Evolutionary conservation across 2,329 filamentous ascomycete species (phyloP).

Genomic region (Gremmenia infestans): DNA sequence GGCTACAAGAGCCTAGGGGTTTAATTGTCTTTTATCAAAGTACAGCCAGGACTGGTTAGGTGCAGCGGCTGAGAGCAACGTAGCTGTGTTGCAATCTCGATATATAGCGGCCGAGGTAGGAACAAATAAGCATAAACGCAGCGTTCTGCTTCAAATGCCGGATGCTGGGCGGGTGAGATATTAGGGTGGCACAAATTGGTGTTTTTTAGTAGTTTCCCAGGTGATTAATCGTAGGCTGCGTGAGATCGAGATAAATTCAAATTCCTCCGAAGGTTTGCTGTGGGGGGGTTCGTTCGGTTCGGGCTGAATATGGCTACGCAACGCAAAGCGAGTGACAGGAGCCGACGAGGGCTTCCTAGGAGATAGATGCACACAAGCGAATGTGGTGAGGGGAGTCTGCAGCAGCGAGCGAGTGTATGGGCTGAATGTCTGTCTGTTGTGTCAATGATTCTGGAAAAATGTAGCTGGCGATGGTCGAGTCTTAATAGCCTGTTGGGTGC

Average conservation of each 20-base stretch:
- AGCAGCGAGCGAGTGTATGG: conserved; percentile 6
- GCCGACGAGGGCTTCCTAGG: conserved; percentile 67
- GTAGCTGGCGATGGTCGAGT: conserved; percentile 25
- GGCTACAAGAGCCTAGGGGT: conserved; percentile 20
- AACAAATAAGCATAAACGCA: conserved; percentile 25
- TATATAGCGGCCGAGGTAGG: conserved; percentile 7
- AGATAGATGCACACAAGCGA: conserved; percentile 32
- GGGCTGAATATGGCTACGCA: conserved; percentile 26
- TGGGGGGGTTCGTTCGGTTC: conserved; percentile 7
- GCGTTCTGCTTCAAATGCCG: conserved; percentile 4
- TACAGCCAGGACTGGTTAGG: conserved; percentile 18
- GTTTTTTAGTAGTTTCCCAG: conserved; percentile 3
- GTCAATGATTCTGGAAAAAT: conserved; percentile 13
- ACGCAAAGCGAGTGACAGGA: conserved; percentile 65
- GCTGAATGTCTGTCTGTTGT: conserved; percentile 7
- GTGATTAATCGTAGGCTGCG: conserved; percentile 16
- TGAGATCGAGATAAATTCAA: conserved; percentile 18
- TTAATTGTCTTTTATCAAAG: conserved; percentile 10
- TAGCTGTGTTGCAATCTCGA: conserved; percentile 22
- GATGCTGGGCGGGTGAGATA: not conserved
- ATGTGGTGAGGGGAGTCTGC: conserved; percentile 23
- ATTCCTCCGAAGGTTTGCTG: conserved; percentile 28
- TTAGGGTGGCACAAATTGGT: conserved; percentile 8
- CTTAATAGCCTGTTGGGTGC: conserved; percentile 25
- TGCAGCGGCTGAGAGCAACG: conserved; percentile 28